phyloP scores from a whole-genome alignment of 1,284 basidiomycete genomes.

The Laetiporus sulphureus region DNA sequence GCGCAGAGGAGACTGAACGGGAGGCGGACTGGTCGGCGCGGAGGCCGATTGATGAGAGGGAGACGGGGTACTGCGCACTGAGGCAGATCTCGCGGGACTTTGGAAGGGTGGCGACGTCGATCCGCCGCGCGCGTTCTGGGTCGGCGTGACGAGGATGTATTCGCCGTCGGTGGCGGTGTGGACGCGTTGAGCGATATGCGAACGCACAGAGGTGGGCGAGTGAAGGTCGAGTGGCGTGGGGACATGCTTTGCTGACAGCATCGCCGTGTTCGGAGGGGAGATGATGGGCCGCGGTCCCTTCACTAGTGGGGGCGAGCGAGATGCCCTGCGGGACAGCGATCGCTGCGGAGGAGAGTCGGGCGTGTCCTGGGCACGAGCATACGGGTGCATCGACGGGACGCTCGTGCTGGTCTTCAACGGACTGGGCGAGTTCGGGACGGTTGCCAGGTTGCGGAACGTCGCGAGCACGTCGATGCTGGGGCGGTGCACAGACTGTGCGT shows the following conservation, averaged over 20 bases:
- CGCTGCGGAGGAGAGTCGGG: conserved; percentile 10
- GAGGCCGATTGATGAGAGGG: conserved; percentile 5
- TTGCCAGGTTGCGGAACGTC: conserved; percentile 16
- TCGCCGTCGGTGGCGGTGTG: conserved; percentile 15
- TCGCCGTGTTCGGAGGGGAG: conserved; percentile 23
- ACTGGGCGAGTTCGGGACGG: conserved; percentile 8
- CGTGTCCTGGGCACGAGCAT: conserved; percentile 4
- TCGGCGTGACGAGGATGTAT: conserved; percentile 17
- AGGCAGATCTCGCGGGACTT: conserved; percentile 1
- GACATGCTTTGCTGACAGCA: conserved; percentile 19
- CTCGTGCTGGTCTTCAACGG: background rate
- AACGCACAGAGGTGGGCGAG: conserved; percentile 17
- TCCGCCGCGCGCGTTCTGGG: background rate
- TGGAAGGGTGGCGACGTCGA: background rate
- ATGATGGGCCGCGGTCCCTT: conserved; percentile 20
- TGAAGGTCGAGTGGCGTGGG: conserved; percentile 22
- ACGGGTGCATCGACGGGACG: background rate
- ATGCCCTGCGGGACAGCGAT: conserved; percentile 9
- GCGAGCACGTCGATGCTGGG: conserved; percentile 25
- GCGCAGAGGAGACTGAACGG: conserved; percentile 9
- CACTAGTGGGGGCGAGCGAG: conserved; percentile 14
- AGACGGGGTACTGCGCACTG: conserved; percentile 8
- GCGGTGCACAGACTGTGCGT: conserved; percentile 24
- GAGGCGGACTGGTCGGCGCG: conserved; percentile 9
- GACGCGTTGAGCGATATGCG: conserved; percentile 4